A percentile compares a stretch with the other conserved stretches of the same genome.
Conservation (phyloP, 176 grass and related monocot genomes). For the Oryza meyeriana region DNA sequence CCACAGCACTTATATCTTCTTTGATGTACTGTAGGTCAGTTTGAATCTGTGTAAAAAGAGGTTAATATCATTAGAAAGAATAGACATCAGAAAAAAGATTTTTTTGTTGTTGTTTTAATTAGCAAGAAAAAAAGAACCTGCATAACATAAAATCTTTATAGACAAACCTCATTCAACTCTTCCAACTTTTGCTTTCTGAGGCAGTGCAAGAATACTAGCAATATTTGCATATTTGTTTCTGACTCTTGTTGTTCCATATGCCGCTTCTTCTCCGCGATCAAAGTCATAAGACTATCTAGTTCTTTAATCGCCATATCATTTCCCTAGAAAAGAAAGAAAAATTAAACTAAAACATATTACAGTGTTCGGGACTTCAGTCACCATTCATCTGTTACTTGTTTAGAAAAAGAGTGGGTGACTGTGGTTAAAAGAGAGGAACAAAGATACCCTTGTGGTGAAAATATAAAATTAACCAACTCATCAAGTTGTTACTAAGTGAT, state of each 20-base stretch:
- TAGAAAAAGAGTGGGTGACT: neutral
- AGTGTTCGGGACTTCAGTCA: neutral
- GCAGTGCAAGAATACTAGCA: constrained; percentile 90
- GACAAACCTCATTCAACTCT: constrained; percentile 87
- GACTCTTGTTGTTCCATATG: constrained; percentile 98
- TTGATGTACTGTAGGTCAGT: constrained; percentile 97
- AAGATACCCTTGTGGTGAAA: neutral
- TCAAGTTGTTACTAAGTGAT: neutral
- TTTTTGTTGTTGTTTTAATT: neutral
- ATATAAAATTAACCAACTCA: neutral
- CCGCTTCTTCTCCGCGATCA: constrained; percentile 89
- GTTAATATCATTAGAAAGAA: constrained; percentile 16
- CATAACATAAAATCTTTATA: neutral
- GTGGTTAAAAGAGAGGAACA: neutral
- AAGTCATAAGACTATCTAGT: constrained; percentile 70
- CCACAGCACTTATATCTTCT: constrained; percentile 89
- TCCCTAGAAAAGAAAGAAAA: constrained; percentile 60
- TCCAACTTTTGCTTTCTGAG: constrained; percentile 97
- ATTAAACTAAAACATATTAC: constrained; percentile 16
- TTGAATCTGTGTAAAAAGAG: constrained; percentile 67
- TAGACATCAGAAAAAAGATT: neutral
- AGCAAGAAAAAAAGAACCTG: neutral
- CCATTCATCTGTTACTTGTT: constrained; percentile 6
- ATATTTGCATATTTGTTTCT: constrained; percentile 99
- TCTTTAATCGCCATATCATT: constrained; percentile 86